These are phyloP conservation scores for Clonostachys sp. DNA, from an alignment of 2,329 filamentous ascomycete genomes.

Conservation along the genomic window DNA sequence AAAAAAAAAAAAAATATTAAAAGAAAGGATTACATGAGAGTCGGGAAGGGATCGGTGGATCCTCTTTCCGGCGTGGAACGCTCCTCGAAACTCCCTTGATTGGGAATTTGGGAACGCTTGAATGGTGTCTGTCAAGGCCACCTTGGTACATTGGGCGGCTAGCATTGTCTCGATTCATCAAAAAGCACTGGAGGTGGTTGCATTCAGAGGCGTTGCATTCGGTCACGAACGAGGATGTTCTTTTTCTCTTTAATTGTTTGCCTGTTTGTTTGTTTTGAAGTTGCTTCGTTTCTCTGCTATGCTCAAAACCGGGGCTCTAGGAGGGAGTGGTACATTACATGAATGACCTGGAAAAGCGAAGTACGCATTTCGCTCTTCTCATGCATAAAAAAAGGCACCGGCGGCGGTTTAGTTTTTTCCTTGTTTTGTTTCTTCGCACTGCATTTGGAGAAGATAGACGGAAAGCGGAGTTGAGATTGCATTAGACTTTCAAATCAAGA, in stretches of 20 bases:
- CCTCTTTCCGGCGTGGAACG: too few species aligned
- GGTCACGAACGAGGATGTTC: constrained; percentile 1
- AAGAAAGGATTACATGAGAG: too few species aligned
- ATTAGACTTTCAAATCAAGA: constrained; percentile 18
- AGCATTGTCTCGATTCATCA: constrained; percentile 22
- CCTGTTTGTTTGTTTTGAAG: constrained; percentile 12
- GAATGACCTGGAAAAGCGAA: not conserved
- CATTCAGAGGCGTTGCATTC: constrained; percentile 29
- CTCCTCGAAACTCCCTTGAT: constrained; percentile 35
- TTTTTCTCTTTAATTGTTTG: constrained; percentile 13
- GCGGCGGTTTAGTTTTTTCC: constrained; percentile 5
- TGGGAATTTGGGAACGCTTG: constrained; percentile 35
- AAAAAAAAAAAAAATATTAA: too few species aligned
- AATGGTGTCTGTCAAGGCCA: constrained; percentile 35
- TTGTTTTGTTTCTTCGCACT: constrained; percentile 1
- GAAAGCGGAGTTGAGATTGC: constrained; percentile 19
- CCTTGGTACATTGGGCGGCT: constrained; percentile 20
- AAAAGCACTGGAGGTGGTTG: constrained; percentile 22
- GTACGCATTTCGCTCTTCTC: not conserved
- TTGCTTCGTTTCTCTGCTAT: constrained; percentile 8
- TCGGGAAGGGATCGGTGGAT: too few species aligned
- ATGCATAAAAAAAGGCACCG: constrained; percentile 1
- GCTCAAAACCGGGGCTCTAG: constrained; percentile 1
- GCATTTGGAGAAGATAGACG: constrained; percentile 13
- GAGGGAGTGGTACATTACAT: not conserved